phyloP scores from a whole-genome alignment of 192 early-diverging fungal genomes.

The Coemansia sp. region DNA sequence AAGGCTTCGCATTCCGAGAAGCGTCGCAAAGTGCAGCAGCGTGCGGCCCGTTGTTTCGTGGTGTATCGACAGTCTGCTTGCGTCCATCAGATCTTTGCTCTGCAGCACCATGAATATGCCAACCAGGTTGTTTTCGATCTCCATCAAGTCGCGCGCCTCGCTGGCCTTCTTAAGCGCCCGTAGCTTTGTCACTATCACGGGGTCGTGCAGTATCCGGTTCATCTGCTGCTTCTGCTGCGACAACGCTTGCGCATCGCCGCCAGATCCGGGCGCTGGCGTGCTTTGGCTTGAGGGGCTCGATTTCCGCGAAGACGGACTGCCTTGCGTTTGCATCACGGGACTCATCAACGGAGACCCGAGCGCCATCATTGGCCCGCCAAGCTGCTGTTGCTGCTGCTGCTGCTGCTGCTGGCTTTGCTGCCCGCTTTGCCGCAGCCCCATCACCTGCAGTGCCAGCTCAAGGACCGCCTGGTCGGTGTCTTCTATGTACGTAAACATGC shows the following conservation, averaged over 20 bases:
- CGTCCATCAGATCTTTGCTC: slow-evolving; percentile 23
- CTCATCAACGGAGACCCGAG: slow-evolving; percentile 21
- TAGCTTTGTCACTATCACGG: slow-evolving; percentile 5
- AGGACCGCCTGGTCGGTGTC: slow-evolving; percentile 88
- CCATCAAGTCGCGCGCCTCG: slow-evolving; percentile 29
- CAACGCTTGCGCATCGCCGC: neutral
- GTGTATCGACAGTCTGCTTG: slow-evolving; percentile 16
- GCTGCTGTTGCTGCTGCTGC: slow-evolving; percentile 25
- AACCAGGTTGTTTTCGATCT: slow-evolving; percentile 41
- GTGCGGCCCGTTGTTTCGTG: slow-evolving; percentile 58
- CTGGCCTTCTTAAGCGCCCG: slow-evolving; percentile 18
- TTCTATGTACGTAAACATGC: slow-evolving; percentile 58
- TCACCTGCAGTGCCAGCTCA: slow-evolving; percentile 86
- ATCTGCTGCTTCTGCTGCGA: slow-evolving; percentile 16
- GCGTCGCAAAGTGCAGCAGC: slow-evolving; percentile 66
- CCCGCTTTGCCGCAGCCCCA: slow-evolving; percentile 76
- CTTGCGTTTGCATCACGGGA: slow-evolving; percentile 23
- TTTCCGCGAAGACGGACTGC: slow-evolving; percentile 13
- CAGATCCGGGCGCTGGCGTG: neutral
- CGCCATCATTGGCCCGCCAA: neutral
- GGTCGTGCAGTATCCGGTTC: slow-evolving; percentile 22
- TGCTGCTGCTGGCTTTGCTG: slow-evolving; percentile 61
- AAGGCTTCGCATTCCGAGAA: slow-evolving; percentile 62
- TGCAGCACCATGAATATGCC: slow-evolving; percentile 22
- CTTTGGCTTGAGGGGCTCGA: slow-evolving; percentile 2